phyloP scores from a whole-genome alignment of 1,284 basidiomycete species.

The Fistulinella cinereoalba region DNA sequence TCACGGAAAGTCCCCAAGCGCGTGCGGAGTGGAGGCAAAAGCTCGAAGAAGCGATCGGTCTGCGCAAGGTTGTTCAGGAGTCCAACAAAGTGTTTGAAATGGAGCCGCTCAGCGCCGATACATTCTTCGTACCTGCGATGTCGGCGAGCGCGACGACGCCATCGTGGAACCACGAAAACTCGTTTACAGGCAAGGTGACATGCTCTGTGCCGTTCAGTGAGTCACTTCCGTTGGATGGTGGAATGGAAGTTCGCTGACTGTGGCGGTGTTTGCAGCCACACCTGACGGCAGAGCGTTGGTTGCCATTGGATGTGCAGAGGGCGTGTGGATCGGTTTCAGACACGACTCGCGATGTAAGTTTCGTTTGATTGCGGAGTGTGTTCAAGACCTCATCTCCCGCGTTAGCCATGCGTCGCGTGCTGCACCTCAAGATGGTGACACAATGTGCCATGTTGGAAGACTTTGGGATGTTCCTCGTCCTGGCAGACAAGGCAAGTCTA shows the following conservation, averaged over 20 bases:
- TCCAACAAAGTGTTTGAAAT: conserved; percentile 91
- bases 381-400: conserved; percentile 8
- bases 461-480: conserved; percentile 92
- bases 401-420: conserved; percentile 80
- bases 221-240: conserved; percentile 32
- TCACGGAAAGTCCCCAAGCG: conserved; percentile 74
- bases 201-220: conserved; percentile 91
- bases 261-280: conserved; percentile 52
- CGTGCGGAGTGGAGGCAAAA: conserved; percentile 88
- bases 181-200: conserved; percentile 86
- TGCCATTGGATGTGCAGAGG: conserved; percentile 92
- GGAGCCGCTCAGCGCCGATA: conserved; percentile 81
- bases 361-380: not conserved
- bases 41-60: conserved; percentile 82
- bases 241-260: conserved; percentile 1
- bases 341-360: conserved; percentile 78
- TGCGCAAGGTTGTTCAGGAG: conserved; percentile 86
- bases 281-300: conserved; percentile 81
- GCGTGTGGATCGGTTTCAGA: conserved; percentile 95
- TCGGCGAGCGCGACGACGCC: conserved; percentile 46
- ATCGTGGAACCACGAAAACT: conserved; percentile 66
- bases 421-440: conserved; percentile 88
- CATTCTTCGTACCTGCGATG: conserved; percentile 72
- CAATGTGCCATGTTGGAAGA: conserved; percentile 94
- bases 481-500: conserved; percentile 78